Conservation (phyloP, 2,329 filamentous ascomycete species). For the Penicillium psychrosexuale region DNA sequence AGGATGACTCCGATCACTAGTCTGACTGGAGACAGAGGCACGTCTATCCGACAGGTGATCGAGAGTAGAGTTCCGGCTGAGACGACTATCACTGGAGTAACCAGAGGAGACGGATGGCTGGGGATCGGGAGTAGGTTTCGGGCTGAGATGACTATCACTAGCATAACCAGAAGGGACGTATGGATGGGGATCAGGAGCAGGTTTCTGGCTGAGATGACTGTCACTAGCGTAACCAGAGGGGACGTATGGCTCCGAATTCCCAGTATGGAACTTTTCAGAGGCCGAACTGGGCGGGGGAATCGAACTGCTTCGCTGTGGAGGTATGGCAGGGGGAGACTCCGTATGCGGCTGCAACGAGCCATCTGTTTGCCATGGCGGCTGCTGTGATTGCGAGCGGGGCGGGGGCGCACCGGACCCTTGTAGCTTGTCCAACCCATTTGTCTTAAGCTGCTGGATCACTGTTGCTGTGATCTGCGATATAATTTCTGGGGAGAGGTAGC, state of each 20-base stretch:
- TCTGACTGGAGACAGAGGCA: conserved; percentile 37
- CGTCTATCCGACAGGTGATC: conserved; percentile 26
- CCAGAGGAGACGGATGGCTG: conserved; percentile 6
- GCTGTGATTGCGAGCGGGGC: conserved; percentile 23
- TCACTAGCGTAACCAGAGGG: conserved; percentile 21
- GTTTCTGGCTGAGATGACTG: conserved; percentile 20
- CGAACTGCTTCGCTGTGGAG: conserved; percentile 18
- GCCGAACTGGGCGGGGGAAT: conserved; percentile 16
- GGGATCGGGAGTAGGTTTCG: conserved; percentile 19
- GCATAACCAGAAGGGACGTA: conserved; percentile 21
- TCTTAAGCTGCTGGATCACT: conserved; percentile 58
- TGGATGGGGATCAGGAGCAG: conserved; percentile 21
- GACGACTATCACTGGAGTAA: conserved; percentile 21
- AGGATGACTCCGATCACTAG: conserved; percentile 30
- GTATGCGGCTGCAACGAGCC: conserved; percentile 15
- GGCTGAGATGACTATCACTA: conserved; percentile 21
- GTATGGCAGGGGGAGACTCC: conserved; percentile 17
- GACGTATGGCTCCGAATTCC: conserved; percentile 22
- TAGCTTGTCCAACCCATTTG: conserved; percentile 39
- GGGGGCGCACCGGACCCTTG: conserved; percentile 27
- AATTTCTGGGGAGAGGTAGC: conserved; percentile 57
- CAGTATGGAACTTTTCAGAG: conserved; percentile 5
- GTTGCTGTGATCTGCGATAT: conserved; percentile 60
- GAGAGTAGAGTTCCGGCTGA: conserved; percentile 22
- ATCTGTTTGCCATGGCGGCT: conserved; percentile 22